Percentiles rank a stretch among this genome's conserved stretches.
Evolutionary conservation across 78 protist genomes (phyloP).

Genomic region (Diacronema lutheri): DNA sequence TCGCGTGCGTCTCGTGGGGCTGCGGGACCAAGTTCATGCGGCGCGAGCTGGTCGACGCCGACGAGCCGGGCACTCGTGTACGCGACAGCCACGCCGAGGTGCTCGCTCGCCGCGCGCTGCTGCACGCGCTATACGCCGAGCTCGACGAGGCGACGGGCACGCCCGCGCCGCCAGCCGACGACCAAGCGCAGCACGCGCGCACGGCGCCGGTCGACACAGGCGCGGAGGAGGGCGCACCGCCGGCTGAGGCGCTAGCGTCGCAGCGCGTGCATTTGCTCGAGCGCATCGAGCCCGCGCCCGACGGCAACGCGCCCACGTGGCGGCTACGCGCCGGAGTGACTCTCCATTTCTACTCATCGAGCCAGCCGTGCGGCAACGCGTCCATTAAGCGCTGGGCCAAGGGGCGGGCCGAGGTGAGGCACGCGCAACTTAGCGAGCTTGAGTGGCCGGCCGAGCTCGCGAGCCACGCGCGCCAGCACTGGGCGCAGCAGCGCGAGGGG

Average conservation of each 20-base stretch:
- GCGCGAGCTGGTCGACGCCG: neutral
- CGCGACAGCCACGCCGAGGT: slow-evolving; percentile 38
- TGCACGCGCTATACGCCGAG: neutral
- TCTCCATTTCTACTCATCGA: slow-evolving; percentile 4
- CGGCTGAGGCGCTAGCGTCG: too few species aligned
- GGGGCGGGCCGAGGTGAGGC: too few species aligned
- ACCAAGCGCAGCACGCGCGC: neutral
- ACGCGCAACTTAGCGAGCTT: too few species aligned
- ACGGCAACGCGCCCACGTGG: neutral
- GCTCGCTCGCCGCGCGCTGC: slow-evolving; percentile 17
- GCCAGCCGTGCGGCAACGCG: slow-evolving; percentile 30
- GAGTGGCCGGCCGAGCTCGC: too few species aligned
- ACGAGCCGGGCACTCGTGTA: neutral
- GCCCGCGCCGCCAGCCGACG: neutral
- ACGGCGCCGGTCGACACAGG: neutral
- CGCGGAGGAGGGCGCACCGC: too few species aligned
- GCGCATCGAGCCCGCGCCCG: neutral
- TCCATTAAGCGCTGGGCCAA: slow-evolving; percentile 4
- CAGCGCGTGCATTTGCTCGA: neutral
- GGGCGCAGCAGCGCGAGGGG: neutral
- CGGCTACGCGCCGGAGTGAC: neutral
- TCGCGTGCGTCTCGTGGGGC: neutral
- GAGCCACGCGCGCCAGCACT: too few species aligned
- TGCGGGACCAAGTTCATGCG: slow-evolving; percentile 10
- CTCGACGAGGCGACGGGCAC: neutral